Conservation (phyloP, 2,329 filamentous ascomycete species). For the Hymenoscyphus albidus region DNA sequence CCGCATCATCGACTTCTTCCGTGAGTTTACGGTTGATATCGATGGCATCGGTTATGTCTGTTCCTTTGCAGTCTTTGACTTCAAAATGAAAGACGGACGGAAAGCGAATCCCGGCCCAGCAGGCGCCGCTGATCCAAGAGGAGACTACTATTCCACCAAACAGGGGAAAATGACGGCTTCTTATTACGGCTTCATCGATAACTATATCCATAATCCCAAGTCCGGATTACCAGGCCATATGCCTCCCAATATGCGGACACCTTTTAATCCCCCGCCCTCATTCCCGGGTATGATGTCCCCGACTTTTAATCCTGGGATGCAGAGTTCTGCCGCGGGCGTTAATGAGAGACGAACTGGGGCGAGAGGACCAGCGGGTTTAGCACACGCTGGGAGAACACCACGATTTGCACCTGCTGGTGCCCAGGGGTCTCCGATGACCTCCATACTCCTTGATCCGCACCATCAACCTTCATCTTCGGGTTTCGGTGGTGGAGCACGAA, state of each 20-base stretch:
- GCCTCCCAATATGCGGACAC: slow-evolving; percentile 50
- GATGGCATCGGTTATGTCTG: slow-evolving; percentile 95
- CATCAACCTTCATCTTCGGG: slow-evolving; percentile 60
- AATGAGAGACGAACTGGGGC: slow-evolving; percentile 41
- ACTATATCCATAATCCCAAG: slow-evolving; percentile 75
- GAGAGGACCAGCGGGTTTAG: slow-evolving; percentile 36
- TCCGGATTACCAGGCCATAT: slow-evolving; percentile 60
- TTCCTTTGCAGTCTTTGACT: slow-evolving; percentile 96
- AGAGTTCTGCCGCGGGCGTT: slow-evolving; percentile 46
- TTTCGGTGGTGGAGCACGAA: slow-evolving; percentile 41
- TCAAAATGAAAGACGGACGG: slow-evolving; percentile 73
- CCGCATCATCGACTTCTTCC: slow-evolving; percentile 94
- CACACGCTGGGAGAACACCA: slow-evolving; percentile 40
- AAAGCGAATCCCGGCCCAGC: slow-evolving; percentile 39
- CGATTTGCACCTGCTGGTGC: slow-evolving; percentile 40
- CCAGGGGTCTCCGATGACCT: slow-evolving; percentile 57
- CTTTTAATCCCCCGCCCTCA: slow-evolving; percentile 71
- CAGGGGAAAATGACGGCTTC: slow-evolving; percentile 99
- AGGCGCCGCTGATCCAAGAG: slow-evolving; percentile 56
- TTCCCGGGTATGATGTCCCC: slow-evolving; percentile 69
- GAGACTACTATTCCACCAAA: slow-evolving; percentile 92
- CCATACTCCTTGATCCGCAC: slow-evolving; percentile 70
- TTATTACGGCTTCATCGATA: slow-evolving; percentile 90
- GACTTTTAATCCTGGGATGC: slow-evolving; percentile 53
- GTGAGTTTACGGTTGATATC: slow-evolving; percentile 95